Percentiles rank a stretch among this genome's conserved stretches.
Evolutionary conservation across 1,139 yeast genomes (phyloP).

Genomic region (Yamadazyma siamensis): DNA sequence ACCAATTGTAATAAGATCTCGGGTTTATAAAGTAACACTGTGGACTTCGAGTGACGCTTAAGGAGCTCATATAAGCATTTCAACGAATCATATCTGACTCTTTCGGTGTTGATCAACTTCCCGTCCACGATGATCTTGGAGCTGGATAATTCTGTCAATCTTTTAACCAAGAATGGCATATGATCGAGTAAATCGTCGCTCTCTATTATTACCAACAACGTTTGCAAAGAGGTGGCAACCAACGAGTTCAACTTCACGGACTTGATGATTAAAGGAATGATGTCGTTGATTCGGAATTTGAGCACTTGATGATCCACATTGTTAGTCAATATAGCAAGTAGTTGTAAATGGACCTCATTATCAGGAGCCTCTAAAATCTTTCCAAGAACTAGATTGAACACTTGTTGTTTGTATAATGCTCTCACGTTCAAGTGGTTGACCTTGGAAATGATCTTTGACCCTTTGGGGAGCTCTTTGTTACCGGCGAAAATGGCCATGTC

Average conservation of each 20-base stretch:
- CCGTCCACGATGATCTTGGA: slow-evolving; percentile 19
- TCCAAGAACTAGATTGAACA: slow-evolving; percentile 59
- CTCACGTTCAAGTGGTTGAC: slow-evolving; percentile 58
- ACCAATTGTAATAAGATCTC: slow-evolving; percentile 48
- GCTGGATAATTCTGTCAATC: slow-evolving; percentile 39
- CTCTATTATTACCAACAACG: slow-evolving; percentile 44
- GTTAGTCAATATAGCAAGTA: slow-evolving; percentile 65
- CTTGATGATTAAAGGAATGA: slow-evolving; percentile 70
- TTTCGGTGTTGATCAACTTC: slow-evolving; percentile 26
- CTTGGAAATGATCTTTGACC: slow-evolving; percentile 38
- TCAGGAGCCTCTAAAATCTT: slow-evolving; percentile 36
- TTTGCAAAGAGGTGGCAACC: slow-evolving; percentile 60
- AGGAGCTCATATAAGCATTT: slow-evolving; percentile 53
- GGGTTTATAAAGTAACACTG: slow-evolving; percentile 50
- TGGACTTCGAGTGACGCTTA: slow-evolving; percentile 30
- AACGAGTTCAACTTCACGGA: slow-evolving; percentile 50
- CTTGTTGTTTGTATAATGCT: slow-evolving; percentile 71
- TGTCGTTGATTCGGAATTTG: slow-evolving; percentile 54
- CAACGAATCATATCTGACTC: slow-evolving; percentile 56
- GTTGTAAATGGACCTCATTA: slow-evolving; percentile 48
- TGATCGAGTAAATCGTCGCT: slow-evolving; percentile 24
- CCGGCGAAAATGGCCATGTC: slow-evolving; percentile 56
- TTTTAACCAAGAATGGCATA: slow-evolving; percentile 55
- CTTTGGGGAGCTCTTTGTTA: slow-evolving; percentile 31
- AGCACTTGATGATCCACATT: slow-evolving; percentile 57